Evolutionary conservation across 208 protist species (phyloP).

Genomic region (Lotmaria passim): DNA sequence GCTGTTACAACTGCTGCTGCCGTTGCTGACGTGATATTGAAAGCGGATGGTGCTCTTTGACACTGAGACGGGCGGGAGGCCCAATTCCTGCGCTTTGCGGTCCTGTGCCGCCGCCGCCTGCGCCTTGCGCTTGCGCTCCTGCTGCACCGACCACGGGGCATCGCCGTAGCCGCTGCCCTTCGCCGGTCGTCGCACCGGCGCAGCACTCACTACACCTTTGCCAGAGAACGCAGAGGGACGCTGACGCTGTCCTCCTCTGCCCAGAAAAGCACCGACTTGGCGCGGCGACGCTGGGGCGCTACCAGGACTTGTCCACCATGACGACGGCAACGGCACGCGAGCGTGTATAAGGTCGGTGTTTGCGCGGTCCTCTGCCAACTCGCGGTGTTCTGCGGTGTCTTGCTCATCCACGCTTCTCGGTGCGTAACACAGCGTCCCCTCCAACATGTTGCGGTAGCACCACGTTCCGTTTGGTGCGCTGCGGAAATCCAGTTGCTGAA

Average conservation of each 20-base stretch:
- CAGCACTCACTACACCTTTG: not conserved
- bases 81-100: slow-evolving; percentile 43
- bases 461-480: slow-evolving; percentile 34
- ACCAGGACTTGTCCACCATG: no score
- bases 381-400: slow-evolving; percentile 25
- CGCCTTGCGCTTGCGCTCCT: slow-evolving; percentile 27
- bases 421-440: slow-evolving; percentile 20
- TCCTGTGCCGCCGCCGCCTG: slow-evolving; percentile 27
- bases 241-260: no score
- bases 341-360: slow-evolving; percentile 71
- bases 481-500: slow-evolving; percentile 3
- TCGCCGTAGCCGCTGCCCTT: slow-evolving; percentile 68
- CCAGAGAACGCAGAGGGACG: no score
- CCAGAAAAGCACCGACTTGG: not conserved
- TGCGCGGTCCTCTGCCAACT: not conserved
- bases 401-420: slow-evolving; percentile 17
- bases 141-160: slow-evolving; percentile 78
- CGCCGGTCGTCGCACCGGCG: slow-evolving; percentile 12
- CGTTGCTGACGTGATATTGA: not conserved
- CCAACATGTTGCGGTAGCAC: slow-evolving; percentile 16
- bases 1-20: not conserved
- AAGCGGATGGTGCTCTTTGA: not conserved
- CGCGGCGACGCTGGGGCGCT: no score
- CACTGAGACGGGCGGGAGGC: slow-evolving; percentile 23
- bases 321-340: slow-evolving; percentile 40